phyloP scores from a whole-genome alignment of 768 basidiomycete species.

The Auricularia cornea region DNA sequence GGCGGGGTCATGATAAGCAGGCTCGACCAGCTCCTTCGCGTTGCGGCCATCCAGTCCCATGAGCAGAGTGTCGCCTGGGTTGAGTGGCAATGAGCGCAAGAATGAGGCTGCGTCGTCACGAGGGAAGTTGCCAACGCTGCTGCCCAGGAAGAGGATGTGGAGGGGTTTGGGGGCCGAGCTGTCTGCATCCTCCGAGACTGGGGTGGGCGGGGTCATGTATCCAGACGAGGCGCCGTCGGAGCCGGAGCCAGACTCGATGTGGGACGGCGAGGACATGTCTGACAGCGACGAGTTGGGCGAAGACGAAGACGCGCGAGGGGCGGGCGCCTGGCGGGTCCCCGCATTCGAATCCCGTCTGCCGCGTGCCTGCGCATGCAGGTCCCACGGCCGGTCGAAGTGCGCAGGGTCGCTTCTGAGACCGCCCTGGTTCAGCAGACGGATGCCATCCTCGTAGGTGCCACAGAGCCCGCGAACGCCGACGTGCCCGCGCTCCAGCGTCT shows the following conservation, averaged over 20 bases:
- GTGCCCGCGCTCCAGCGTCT: slow-evolving; percentile 54
- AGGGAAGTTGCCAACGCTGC: slow-evolving; percentile 84
- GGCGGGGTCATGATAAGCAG: slow-evolving; percentile 77
- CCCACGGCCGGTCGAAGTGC: background rate
- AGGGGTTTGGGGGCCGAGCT: slow-evolving; percentile 33
- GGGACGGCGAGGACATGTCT: background rate
- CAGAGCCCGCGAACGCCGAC: slow-evolving; percentile 78
- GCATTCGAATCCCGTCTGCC: too few species aligned
- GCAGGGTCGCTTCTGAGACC: slow-evolving; percentile 30
- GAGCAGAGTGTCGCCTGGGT: slow-evolving; percentile 74
- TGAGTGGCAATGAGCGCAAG: slow-evolving; percentile 69
- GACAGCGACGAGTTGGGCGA: background rate
- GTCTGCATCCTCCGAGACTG: background rate
- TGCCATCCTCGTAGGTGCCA: slow-evolving; percentile 85
- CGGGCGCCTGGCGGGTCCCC: too few species aligned
- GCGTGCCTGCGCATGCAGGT: background rate
- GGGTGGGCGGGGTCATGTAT: slow-evolving; percentile 7
- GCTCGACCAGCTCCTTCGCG: slow-evolving; percentile 58
- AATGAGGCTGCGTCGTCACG: slow-evolving; percentile 64
- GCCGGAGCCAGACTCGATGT: slow-evolving; percentile 4
- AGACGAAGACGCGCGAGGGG: too few species aligned
- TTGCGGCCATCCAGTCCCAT: slow-evolving; percentile 89
- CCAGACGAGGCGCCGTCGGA: slow-evolving; percentile 1
- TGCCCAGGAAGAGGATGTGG: slow-evolving; percentile 88
- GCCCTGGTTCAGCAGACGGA: slow-evolving; percentile 67